Conservation (phyloP, 1,284 basidiomycete genomes). For the Puccinia hordei region DNA sequence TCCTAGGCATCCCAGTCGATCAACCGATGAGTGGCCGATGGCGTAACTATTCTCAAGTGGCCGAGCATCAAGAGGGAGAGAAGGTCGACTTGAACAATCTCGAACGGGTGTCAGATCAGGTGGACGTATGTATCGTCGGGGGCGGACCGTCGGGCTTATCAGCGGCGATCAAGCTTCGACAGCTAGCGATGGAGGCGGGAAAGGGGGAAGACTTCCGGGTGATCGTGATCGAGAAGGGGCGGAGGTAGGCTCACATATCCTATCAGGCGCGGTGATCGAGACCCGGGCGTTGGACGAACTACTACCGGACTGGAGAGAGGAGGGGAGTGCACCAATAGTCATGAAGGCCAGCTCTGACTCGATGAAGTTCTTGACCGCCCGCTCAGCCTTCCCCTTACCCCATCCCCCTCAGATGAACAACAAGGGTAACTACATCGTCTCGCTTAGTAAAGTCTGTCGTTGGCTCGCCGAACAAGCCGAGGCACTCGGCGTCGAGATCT, state of each 20-base stretch:
- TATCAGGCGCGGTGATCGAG: conserved; percentile 95
- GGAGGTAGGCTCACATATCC: conserved; percentile 89
- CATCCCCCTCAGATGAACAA: conserved; percentile 98
- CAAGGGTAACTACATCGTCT: conserved; percentile 89
- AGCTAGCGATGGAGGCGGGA: conserved; percentile 75
- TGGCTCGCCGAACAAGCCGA: conserved; percentile 88
- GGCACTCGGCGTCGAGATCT: conserved; percentile 89
- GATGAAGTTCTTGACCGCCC: conserved; percentile 85
- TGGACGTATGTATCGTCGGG: conserved; percentile 96
- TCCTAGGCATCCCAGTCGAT: not conserved
- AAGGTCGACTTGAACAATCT: conserved; percentile 57
- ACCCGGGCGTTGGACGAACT: conserved; percentile 88
- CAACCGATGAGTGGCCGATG: not conserved
- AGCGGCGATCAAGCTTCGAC: conserved; percentile 94
- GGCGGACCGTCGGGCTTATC: conserved; percentile 91
- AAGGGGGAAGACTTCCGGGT: conserved; percentile 75
- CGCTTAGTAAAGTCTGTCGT: conserved; percentile 80
- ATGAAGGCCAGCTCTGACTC: conserved; percentile 76
- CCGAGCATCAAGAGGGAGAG: conserved; percentile 16
- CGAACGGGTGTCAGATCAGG: conserved; percentile 65
- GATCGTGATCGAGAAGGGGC: conserved; percentile 89
- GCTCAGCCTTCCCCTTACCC: conserved; percentile 76
- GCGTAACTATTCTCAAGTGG: conserved; percentile 8
- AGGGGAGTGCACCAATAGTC: conserved; percentile 66
- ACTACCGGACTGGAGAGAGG: conserved; percentile 78